Evolutionary conservation across 2,329 filamentous ascomycete genomes (phyloP), one percentile per base, ranked within the genome.

Genomic region (Cladophialophora carrionii): DNA sequence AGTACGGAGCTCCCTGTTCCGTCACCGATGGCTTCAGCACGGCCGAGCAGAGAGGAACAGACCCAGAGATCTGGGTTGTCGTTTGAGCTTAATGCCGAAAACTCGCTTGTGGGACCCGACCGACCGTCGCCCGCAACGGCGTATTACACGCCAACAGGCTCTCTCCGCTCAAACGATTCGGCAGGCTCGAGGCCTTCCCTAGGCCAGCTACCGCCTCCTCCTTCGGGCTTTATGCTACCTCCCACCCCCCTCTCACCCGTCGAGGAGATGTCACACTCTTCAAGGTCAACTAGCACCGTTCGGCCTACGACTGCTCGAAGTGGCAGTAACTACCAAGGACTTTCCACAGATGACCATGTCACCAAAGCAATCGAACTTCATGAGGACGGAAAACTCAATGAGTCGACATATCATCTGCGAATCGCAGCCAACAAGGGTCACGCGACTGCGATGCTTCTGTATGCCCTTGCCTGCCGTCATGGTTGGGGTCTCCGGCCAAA

Each of bases 401-500:
- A 98, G 77, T 98, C 94, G 0, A 98, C 95, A 0, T 99, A 98
- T 74, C 95, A 99, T 75, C 84, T 99, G 52, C 90, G 95, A 37
- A 86, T 96, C 65, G 95, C 95, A 3, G 94, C 95, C 0, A 88
- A 88, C 72, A 88, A 91, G 63, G 91, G 92, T 54, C 86, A 96
- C 64, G 91, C 95, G 0, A 96, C 94, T 0, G 95, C 90, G 24
- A 99, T 99, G 95, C 85, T 99, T 12, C 83, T 98, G 34, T 99
- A 97, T 76, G 95, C 94, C 4, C 84, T 99, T 41, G 95, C 95
- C 10, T 98, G 94, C 74, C 87, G 95, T 57, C 95, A 99, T 75
- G 95, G 95, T 56, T 99, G 95, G 95, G 95, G 95, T 20, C 97
- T 98, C 91, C 88, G 93, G 9, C 86, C 92, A 7, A 97, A 96